Evolutionary conservation across 179 eudicot species (phyloP), one percentile per base, ranked within the genome.

Genomic region (Beta lomatogona): DNA sequence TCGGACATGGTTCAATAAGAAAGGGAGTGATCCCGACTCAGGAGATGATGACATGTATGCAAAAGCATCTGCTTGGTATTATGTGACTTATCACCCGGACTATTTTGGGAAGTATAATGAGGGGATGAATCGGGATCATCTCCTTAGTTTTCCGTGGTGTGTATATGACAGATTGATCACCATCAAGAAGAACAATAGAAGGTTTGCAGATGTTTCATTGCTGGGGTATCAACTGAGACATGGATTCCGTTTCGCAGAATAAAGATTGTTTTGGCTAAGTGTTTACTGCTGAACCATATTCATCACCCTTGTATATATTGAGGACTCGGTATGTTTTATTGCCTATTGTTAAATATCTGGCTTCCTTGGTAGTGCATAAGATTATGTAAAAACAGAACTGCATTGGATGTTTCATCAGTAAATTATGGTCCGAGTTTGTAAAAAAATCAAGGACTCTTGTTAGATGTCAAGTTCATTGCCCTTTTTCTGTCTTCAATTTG

Each of bases 111-210:
- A n/a, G 28, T 94, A 91, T 80, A 91, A 93, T 45, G 91, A 81
- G 73, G 95, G 90, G 59, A 9, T 89, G 90, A 84, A 88, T 1
- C 90, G 95, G 9, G 91, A 83, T 50, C 98, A 95, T 80, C 90
- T 87, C 78, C 89, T 95, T 25, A 95, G 99, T 83, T 95, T 95
- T 73, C 95, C 99, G 0, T 95, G 98, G 99, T 95, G 98, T 79
- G 92, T 95, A 8, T 91, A 91, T 54, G 97, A 94, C 80, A 90
- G 86, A 86, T 69, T 95, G 79, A 84, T 95, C 73, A 85, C 79
- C 52, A 88, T 95, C 79, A 95, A 95, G 89, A 91, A 85, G 89
- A 85, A 85, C 14, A 87, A 86, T 45, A 76, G 77, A 71, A 79
- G 79, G 63, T 57, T 84, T 77, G 55, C 8, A 18, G 50, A 70